A percentile compares a stretch with the other conserved stretches of the same genome.
Conservation (phyloP, 176 grass and related monocot genomes). For the Aegilops umbellulata region DNA sequence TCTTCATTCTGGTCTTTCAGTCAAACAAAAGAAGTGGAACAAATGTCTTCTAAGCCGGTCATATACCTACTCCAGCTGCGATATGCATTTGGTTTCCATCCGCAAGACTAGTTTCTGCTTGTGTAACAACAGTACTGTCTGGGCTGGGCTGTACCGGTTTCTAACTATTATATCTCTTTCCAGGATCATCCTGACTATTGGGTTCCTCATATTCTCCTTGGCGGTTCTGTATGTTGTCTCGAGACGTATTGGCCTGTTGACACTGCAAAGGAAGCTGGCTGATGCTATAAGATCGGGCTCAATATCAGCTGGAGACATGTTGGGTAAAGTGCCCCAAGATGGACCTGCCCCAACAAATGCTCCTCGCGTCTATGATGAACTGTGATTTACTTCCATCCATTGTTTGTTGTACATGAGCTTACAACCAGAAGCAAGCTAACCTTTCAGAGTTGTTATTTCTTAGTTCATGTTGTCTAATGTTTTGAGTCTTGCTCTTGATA, state of each 20-base stretch:
- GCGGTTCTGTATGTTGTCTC: constrained; percentile 60
- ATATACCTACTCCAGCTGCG: not conserved
- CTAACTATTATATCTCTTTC: constrained; percentile 26
- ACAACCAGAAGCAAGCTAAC: not conserved
- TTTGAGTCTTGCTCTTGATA: not conserved
- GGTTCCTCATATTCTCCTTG: constrained; percentile 68
- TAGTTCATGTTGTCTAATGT: not conserved
- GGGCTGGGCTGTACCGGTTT: not conserved
- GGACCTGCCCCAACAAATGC: constrained; percentile 12
- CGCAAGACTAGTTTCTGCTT: not conserved
- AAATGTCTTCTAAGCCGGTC: not conserved
- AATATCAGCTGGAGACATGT: constrained; percentile 41
- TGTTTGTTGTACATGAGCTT: not conserved
- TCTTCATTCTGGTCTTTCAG: not conserved
- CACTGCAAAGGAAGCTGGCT: constrained; percentile 71
- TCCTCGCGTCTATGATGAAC: constrained; percentile 53
- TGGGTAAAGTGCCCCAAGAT: constrained; percentile 27
- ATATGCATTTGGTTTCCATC: not conserved
- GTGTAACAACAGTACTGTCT: not conserved
- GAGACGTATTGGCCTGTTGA: constrained; percentile 61
- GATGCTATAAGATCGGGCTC: constrained; percentile 81
- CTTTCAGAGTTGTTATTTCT: not conserved
- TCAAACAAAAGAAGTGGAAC: not conserved
- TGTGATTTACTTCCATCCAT: constrained; percentile 30
- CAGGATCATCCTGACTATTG: constrained; percentile 70